Base-by-base conservation (phyloP, 345 rosid genomes). In the Isatis tinctoria region DNA sequence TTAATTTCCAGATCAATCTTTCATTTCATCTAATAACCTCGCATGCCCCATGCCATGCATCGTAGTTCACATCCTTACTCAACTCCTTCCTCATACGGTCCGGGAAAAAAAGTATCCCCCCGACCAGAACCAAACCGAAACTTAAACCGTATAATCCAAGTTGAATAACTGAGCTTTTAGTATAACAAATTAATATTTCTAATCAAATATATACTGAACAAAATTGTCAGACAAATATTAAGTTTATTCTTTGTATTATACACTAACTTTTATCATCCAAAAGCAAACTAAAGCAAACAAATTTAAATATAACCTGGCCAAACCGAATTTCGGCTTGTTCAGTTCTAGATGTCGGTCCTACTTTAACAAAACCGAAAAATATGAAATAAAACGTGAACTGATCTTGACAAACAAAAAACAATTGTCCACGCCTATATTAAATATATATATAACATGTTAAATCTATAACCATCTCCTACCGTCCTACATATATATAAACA, bases 1-100 rank as follows among this genome's bases (percentile, higher is more conserved):
- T 68, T 43, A 33, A 32, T 64, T 43, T 43, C 70, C 48, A 49
- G 20, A 66, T 24, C 59, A 59, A 65, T 65, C 44, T 52, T 52
- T 52, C 18, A 5, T 67, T 68, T 56, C 69, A 53, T 67, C 74
- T 60, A 60, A 60, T 52, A 52, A 2, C 37, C 57, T 43, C 64
- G 49, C 79, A 61, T 69, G 74, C 32, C 74, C 74, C 74, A 75
- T 69, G 74, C 74, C 74, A 75, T 69, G 74, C 79, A 75, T 61
- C 62, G 49, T 75, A 43, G 51, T 63, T 54, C 53, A 44, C 53
- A 12, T 18, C 65, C 80, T 63, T 47, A 76, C 80, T 76, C 80
- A 76, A 76, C 41, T 32, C 53, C 56, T 67, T 49, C 62, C 57
- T 24, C 57, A 24, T 24, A 51, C 30, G 56, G 3, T 51, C 22